A percentile compares a stretch with the other conserved stretches of the same genome.
Evolutionary conservation across 2,329 filamentous ascomycete species (phyloP).

Genomic region (Chrysosporium queenslandicum): DNA sequence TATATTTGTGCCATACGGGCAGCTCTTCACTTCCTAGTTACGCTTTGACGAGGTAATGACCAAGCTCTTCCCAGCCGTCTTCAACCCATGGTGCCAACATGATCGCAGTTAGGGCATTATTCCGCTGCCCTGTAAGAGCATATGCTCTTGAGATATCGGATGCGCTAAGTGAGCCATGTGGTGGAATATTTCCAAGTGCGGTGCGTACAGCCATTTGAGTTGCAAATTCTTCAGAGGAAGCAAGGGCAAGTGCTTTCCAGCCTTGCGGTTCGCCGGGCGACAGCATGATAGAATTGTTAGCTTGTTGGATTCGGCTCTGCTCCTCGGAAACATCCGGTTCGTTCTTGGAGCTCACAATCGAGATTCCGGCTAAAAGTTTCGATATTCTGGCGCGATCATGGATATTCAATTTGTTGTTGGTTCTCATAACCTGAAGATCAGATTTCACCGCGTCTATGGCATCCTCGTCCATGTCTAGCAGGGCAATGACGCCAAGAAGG

Average conservation of each 20-base stretch:
- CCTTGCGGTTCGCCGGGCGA: constrained; percentile 67
- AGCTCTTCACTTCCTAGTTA: not conserved
- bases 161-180: constrained; percentile 57
- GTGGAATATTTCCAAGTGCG: constrained; percentile 64
- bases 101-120: constrained; percentile 66
- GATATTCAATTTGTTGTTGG: constrained; percentile 52
- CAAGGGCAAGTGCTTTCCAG: constrained; percentile 64
- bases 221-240: constrained; percentile 44
- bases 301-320: constrained; percentile 50
- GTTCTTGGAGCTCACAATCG: constrained; percentile 40
- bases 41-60: constrained; percentile 23
- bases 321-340: constrained; percentile 29
- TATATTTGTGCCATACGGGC: not conserved
- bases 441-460: constrained; percentile 69
- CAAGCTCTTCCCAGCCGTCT: constrained; percentile 51
- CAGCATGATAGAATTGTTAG: constrained; percentile 69
- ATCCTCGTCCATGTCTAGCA: constrained; percentile 69
- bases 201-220: constrained; percentile 74
- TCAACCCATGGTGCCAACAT: constrained; percentile 71
- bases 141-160: constrained; percentile 62
- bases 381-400: constrained; percentile 60
- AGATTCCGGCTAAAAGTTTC: constrained; percentile 65
- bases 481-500: constrained; percentile 71
- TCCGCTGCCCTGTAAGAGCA: constrained; percentile 58
- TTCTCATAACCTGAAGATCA: constrained; percentile 64